Conservation (phyloP, 805 yeast species). For the Candida palmyrensis region DNA sequence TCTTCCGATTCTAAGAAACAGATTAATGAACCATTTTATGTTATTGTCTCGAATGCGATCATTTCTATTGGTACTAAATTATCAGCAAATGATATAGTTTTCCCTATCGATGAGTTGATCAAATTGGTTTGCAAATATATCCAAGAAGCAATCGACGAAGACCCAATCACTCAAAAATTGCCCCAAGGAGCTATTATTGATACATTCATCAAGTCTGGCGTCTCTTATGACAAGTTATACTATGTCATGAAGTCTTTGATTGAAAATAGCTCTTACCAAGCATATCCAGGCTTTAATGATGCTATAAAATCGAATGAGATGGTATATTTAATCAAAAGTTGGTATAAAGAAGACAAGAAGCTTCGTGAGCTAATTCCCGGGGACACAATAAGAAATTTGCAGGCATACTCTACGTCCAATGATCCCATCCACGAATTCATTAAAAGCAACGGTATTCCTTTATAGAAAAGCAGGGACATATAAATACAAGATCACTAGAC, state of each 20-base stretch:
- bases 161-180: conserved; percentile 26
- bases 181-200: conserved; percentile 56
- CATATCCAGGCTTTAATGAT: conserved; percentile 41
- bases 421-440: conserved; percentile 50
- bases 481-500: conserved; percentile 1
- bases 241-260: conserved; percentile 58
- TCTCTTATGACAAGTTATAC: conserved; percentile 60
- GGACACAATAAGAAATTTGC: conserved; percentile 40
- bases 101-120: conserved; percentile 70
- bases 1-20: conserved; percentile 12
- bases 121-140: conserved; percentile 59
- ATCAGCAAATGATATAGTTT: conserved; percentile 66
- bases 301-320: conserved; percentile 46
- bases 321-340: conserved; percentile 55
- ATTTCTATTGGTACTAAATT: conserved; percentile 57
- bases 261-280: conserved; percentile 52
- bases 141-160: conserved; percentile 30
- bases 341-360: conserved; percentile 64
- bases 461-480: conserved; percentile 2
- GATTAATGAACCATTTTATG: conserved; percentile 32
- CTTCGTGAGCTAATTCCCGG: conserved; percentile 51
- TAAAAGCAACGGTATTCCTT: conserved; percentile 9
- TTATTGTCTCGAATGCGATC: conserved; percentile 34
- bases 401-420: conserved; percentile 41
- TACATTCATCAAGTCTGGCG: conserved; percentile 59